A percentile compares a stretch with the other conserved stretches of the same genome.
Evolutionary conservation across 768 basidiomycete genomes (phyloP).

Genomic region (Tylopilus rubrobrunneus): DNA sequence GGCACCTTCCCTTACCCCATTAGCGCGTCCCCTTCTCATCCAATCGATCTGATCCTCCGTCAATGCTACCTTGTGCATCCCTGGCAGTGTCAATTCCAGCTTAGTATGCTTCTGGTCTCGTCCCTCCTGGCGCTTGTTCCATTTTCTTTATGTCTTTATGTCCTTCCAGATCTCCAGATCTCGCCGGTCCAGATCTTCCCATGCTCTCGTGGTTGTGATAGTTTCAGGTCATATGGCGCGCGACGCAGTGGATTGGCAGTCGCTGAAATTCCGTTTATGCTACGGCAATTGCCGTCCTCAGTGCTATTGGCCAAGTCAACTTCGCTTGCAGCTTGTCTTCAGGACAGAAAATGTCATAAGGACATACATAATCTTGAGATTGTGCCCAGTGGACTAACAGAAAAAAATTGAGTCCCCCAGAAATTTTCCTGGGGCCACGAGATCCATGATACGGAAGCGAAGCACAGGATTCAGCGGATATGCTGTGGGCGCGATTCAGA

Average conservation of each 20-base stretch:
- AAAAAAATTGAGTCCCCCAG: background rate
- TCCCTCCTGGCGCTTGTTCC: background rate
- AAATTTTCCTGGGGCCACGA: background rate
- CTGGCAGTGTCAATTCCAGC: conserved; percentile 5
- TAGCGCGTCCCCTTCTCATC: conserved; percentile 8
- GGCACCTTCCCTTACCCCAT: conserved; percentile 15
- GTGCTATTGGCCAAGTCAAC: background rate
- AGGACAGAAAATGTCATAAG: background rate
- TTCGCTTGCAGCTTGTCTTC: background rate
- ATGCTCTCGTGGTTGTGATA: background rate
- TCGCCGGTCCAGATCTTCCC: background rate
- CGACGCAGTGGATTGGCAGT: too few species aligned
- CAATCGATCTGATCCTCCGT: conserved; percentile 15
- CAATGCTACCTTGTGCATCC: conserved; percentile 2
- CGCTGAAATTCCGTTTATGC: too few species aligned
- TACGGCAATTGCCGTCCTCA: background rate
- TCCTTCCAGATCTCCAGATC: background rate
- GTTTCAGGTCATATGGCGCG: background rate
- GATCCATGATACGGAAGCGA: background rate
- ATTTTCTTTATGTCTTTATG: background rate
- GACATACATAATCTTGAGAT: background rate
- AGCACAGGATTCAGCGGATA: background rate
- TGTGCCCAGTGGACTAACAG: background rate
- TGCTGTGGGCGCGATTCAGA: background rate
- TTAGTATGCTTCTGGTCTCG: background rate